Evolutionary conservation across 768 basidiomycete species (phyloP), one percentile per base, ranked within the genome.

Genomic region (Stropharia rugosoannulata): DNA sequence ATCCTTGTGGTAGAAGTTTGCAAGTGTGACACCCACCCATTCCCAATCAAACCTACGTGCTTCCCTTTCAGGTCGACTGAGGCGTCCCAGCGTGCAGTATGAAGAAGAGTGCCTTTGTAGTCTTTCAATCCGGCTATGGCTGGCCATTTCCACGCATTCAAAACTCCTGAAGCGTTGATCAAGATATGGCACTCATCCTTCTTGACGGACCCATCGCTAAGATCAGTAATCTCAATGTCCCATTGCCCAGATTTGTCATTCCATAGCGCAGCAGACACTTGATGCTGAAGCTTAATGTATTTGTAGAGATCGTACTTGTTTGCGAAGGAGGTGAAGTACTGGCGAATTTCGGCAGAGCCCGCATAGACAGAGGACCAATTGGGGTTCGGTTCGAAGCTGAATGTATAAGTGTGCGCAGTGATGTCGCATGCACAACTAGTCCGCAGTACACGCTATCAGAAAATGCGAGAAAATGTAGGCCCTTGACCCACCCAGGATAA

Each of bases 111-210:
- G 2, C 66, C 66, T 45, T 63, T 58, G 50, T 54, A 66, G 1
- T 41, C 45, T 3, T 58, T 22, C 3, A 66, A 51, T 16, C 66
- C 63, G n/a, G 60, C 59, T 8, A 66, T 61, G 2, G 51, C 42
- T 1, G 76, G 73, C 74, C 73, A 75, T 51, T 64, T 64, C 75
- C 75, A 76, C 1, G 64, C 58, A 51, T 75, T 76, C 15, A 76
- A 61, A 27, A 70, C 63, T 2, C 75, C 75, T 16, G 57, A 37
- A 2, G 63, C 72, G 38, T 72, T 70, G 39, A 75, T 60, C 1
- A 76, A 51, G 42, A 76, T 64, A 54, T 76, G 67, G 35, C 67
- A 67, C 25, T 54, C 54, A 18, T 71, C 68, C 2, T 60, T 49
- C 2, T 65, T 47, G 8, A 54, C 57, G 2, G 49, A 57, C 2